phyloP scores from a whole-genome alignment of 768 basidiomycete genomes.

The Auriscalpium vulgare region DNA sequence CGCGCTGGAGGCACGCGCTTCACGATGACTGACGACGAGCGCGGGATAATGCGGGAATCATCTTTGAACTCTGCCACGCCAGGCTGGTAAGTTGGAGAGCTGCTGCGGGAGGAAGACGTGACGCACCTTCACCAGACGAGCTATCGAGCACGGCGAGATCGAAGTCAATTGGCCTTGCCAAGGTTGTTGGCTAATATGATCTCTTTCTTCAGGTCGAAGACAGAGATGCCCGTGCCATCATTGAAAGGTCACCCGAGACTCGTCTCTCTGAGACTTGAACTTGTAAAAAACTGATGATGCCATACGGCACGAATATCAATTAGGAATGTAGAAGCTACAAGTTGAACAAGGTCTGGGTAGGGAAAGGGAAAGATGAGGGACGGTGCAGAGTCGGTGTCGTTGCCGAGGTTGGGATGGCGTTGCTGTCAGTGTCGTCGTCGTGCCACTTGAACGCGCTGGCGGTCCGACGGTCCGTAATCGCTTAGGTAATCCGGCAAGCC shows the following conservation, averaged over 20 bases:
- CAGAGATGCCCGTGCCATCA: conserved; percentile 97
- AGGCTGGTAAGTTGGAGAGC: background rate
- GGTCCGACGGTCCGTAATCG: no score
- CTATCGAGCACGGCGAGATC: conserved; percentile 84
- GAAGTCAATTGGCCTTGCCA: conserved; percentile 94
- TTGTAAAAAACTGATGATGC: conserved; percentile 96
- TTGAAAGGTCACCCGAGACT: conserved; percentile 94
- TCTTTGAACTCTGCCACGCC: conserved; percentile 70
- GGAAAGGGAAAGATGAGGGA: background rate
- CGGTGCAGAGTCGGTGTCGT: background rate
- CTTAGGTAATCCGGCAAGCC: no score
- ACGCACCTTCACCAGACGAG: conserved; percentile 79
- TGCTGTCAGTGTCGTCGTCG: background rate
- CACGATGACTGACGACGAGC: conserved; percentile 90
- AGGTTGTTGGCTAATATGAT: conserved; percentile 95
- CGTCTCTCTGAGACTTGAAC: conserved; percentile 92
- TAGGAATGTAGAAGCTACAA: conserved; percentile 9
- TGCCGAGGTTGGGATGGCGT: background rate
- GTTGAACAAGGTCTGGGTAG: background rate
- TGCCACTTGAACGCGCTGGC: no score
- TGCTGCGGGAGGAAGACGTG: background rate
- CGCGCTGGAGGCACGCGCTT: conserved; percentile 80
- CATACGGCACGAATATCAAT: conserved; percentile 34
- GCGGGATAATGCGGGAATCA: conserved; percentile 85
- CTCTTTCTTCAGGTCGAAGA: conserved; percentile 98